Evolutionary conservation across 345 rosid species (phyloP), one percentile per base, ranked within the genome.

Genomic region (Excoecaria cochinchinensis): DNA sequence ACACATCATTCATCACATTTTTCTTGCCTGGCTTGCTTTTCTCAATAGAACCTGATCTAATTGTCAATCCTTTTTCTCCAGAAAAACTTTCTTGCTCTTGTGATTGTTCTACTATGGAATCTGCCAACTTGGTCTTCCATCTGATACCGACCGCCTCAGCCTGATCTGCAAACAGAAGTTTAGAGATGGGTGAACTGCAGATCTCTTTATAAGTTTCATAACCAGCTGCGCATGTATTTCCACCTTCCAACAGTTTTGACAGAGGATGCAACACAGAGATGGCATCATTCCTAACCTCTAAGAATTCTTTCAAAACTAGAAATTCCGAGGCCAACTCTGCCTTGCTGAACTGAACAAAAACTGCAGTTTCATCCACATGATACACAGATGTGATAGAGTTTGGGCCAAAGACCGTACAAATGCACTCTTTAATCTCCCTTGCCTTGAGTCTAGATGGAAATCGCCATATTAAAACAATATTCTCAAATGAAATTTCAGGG

Each of bases 191-290:
- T 78, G 97, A 91, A 73, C 90, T 76, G 83, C 99, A 95, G 65
- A 95, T 93, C 80, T 91, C 95, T 74, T 83, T 88, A 80, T 93
- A 93, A 46, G 93, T 82, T 82, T 91, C 97, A 65, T 93, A 93
- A 68, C 78, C 84, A 73, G 92, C 96, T 16, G 97, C 97, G 70
- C 81, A 52, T 3, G 92, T 88, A 62, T 78, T 90, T 74, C 97
- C 97, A 21, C 92, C 97, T 82, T 88, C 90, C 57, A 93, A 76
- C 60, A 95, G 80, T 78, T 86, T 87, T 67, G 94, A 89, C 55
- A 95, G 86, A 76, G 98, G 98, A 80, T 93, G 90, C 79, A 91
- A 67, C 69, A 85, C 86, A 2, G 90, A 73, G 69, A 93, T 83
- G 1, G 88, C 83, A 71, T 90, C 90, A 1, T 86, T 80, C 36